These are phyloP conservation scores for Arthroderma sp. DNA, from an alignment of 2,329 filamentous ascomycete species.

Conservation along the genomic window DNA sequence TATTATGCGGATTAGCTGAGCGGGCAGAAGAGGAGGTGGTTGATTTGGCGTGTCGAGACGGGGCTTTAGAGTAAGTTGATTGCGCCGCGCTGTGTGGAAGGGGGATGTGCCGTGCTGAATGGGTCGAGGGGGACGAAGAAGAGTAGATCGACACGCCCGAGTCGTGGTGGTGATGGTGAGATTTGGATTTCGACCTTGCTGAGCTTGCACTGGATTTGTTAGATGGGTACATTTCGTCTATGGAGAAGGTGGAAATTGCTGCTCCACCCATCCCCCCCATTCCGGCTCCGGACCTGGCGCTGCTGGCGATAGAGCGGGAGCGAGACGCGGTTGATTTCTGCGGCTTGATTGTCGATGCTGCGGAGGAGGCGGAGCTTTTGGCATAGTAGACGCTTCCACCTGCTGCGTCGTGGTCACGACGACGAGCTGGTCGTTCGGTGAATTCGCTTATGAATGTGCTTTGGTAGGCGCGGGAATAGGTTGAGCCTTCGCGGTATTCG, in stretches of 20 bases:
- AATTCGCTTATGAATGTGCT: constrained; percentile 32
- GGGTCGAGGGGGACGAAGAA: constrained; percentile 19
- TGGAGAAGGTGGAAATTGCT: too few relatives aligned
- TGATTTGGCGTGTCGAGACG: constrained; percentile 12
- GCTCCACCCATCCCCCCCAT: too few relatives aligned
- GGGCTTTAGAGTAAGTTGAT: constrained; percentile 11
- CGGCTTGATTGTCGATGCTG: constrained; percentile 7
- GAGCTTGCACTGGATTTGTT: not conserved
- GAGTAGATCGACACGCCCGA: constrained; percentile 16
- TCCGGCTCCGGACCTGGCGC: constrained; percentile 1
- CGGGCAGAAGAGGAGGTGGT: not conserved
- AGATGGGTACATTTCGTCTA: too few relatives aligned
- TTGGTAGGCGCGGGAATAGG: constrained; percentile 11
- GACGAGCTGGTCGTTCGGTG: constrained; percentile 16
- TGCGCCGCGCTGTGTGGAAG: constrained; percentile 20
- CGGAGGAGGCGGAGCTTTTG: constrained; percentile 12
- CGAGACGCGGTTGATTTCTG: constrained; percentile 4
- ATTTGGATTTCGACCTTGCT: constrained; percentile 7
- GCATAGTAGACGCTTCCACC: constrained; percentile 12
- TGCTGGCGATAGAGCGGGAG: constrained; percentile 2
- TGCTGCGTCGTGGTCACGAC: constrained; percentile 12
- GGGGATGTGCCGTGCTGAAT: constrained; percentile 24
- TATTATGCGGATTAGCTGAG: constrained; percentile 13
- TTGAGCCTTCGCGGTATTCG: constrained; percentile 10
- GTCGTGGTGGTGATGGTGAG: constrained; percentile 11